Conservation (phyloP, 1,139 yeast genomes). For the Scheffersomyces segobiensis region DNA sequence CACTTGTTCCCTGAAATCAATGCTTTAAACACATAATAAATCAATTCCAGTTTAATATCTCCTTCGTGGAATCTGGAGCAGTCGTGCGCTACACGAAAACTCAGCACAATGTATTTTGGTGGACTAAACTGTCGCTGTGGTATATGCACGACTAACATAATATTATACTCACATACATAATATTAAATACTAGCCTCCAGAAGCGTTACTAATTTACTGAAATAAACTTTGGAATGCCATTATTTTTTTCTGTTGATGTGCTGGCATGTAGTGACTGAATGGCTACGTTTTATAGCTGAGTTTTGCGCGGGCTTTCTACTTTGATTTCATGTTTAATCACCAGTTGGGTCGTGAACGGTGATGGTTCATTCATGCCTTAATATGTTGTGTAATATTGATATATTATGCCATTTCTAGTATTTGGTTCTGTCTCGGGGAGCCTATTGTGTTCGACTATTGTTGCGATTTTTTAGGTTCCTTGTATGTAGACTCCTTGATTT, state of each 20-base stretch:
- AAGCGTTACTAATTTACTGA: background rate
- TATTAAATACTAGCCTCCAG: background rate
- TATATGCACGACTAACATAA: background rate
- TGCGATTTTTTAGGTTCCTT: background rate
- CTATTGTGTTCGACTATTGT: background rate
- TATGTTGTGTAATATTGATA: no score
- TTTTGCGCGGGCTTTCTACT: background rate
- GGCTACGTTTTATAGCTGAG: background rate
- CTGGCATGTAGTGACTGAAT: background rate
- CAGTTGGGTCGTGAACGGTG: background rate
- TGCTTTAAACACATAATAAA: background rate
- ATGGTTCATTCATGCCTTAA: background rate
- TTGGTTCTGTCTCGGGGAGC: background rate
- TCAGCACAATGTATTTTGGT: background rate
- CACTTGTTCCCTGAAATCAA: background rate
- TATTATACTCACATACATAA: background rate
- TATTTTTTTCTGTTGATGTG: background rate
- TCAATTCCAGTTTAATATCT: background rate
- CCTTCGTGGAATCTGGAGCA: background rate
- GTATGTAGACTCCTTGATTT: background rate
- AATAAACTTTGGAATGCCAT: background rate
- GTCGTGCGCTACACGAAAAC: background rate
- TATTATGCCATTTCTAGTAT: background rate
- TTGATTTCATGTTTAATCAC: background rate
- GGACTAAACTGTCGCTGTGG: background rate